A percentile compares a stretch with the other conserved stretches of the same genome.
These are phyloP conservation scores for Boletus edulis DNA, from an alignment of 768 basidiomycete species.

Conservation along the genomic window DNA sequence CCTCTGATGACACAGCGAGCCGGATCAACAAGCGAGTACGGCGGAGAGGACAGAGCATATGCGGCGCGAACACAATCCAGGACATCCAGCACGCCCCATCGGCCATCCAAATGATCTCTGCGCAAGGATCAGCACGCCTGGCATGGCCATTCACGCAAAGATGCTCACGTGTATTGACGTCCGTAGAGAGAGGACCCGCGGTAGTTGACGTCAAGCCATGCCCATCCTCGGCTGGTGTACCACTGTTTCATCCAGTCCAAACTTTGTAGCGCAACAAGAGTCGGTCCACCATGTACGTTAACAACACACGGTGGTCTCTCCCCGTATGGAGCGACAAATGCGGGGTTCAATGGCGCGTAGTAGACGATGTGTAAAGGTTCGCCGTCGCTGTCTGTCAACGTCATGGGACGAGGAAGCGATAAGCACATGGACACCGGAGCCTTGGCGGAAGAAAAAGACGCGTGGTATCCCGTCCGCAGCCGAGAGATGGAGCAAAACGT, in stretches of 20 bases:
- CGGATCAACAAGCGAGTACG: not conserved
- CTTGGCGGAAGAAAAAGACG: not conserved
- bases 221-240: slow-evolving; percentile 5
- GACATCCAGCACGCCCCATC: slow-evolving; percentile 3
- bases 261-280: not conserved
- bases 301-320: not conserved
- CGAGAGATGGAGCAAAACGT: not conserved
- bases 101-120: not conserved
- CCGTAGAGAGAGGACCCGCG: slow-evolving; percentile 3
- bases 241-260: slow-evolving; percentile 2
- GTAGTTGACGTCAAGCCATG: slow-evolving; percentile 7
- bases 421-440: not conserved
- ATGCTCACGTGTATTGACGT: slow-evolving; percentile 1
- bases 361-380: not conserved
- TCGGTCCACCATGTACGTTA: slow-evolving; percentile 2
- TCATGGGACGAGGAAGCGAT: not conserved
- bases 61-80: not conserved
- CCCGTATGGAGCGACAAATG: not conserved
- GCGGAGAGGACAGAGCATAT: not conserved
- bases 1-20: slow-evolving; percentile 1
- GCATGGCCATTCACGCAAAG: not conserved
- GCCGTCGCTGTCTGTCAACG: not conserved
- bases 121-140: not conserved
- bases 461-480: not conserved
- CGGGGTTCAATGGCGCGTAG: not conserved